Evolutionary conservation across 2,329 filamentous ascomycete species (phyloP).

Genomic region (Epichloe coenophiala): DNA sequence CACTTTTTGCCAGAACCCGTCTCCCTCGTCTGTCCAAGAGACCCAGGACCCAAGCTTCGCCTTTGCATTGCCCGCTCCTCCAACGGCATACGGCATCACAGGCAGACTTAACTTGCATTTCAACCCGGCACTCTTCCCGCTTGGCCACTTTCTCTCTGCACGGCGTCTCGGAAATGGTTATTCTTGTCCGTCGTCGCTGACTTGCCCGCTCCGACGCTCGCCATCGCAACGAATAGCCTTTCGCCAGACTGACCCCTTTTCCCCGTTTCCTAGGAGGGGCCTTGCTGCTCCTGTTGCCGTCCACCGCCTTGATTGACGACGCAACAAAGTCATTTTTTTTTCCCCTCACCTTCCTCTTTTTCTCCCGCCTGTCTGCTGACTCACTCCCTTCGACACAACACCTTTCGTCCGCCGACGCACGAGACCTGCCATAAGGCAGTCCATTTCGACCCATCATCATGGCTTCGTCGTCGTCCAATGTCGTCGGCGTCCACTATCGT

Average conservation of each 20-base stretch:
- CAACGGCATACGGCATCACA: constrained; percentile 2
- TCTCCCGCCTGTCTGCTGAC: neutral
- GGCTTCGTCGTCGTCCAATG: constrained; percentile 86
- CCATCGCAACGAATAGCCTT: neutral
- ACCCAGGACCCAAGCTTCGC: constrained; percentile 3
- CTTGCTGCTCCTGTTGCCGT: constrained; percentile 6
- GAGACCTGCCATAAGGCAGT: constrained; percentile 3
- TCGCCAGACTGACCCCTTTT: constrained; percentile 7
- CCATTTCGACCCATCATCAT: constrained; percentile 31
- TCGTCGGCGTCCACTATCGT: constrained; percentile 96
- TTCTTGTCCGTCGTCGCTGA: constrained; percentile 11
- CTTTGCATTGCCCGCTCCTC: constrained; percentile 1
- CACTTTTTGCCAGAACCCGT: neutral
- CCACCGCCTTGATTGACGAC: constrained; percentile 5
- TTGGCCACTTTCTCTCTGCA: neutral
- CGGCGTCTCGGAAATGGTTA: constrained; percentile 10
- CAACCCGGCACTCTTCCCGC: neutral
- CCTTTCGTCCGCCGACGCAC: constrained; percentile 3
- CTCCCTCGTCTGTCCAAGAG: neutral
- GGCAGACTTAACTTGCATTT: constrained; percentile 4
- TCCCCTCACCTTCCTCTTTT: neutral
- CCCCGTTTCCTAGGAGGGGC: neutral
- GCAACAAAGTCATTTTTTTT: constrained; percentile 2
- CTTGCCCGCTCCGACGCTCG: neutral
- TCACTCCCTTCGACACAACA: neutral